Base-by-base conservation (phyloP, 495 filamentous ascomycete genomes). In the Podospora didyma region DNA sequence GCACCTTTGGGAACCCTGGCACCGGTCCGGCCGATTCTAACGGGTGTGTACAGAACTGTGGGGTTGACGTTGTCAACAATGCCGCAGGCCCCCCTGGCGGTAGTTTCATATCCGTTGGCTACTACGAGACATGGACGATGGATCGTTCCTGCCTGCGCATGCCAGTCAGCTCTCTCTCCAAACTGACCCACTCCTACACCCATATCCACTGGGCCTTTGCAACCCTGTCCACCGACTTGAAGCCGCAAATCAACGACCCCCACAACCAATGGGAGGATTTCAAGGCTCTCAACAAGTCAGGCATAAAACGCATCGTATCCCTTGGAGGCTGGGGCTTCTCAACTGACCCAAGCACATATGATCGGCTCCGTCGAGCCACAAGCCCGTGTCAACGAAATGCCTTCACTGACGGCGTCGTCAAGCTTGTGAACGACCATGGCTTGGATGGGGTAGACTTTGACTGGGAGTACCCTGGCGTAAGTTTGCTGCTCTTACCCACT, bases 31-130 rank as follows among this genome's bases (percentile, higher is more conserved):
- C 52, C 0, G 65, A 60, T 26, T 70, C 62, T 0, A 69, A 76
- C 56, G 75, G 75, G 11, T 82, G 79, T 64, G 74, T 79, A 28
- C 76, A 65, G 19, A 77, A 76, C 61, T 82, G 78, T 56, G 79
- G 76, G 7, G 71, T 59, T 7, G 57, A 73, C 7, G 67, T 80
- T 12, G 63, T 66, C 20, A 31, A 31, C 26, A 31, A 31, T 31
- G 69, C 54, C 10, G 21, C 19, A 23, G 10, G 20, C 3, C 21
- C 23, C 2, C 6, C 37, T 14, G 60, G 62, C 0, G 56, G 52
- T 2, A 26, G 49, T 16, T 47, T 21, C 20, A 23, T 51, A 31
- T 46, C 26, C 9, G 24, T 73, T 31, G 64, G 51, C 35, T 75
- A 73, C 57, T 75, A 63, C 35, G 64, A 73, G 53, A 60, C 49